Conservation (phyloP, 2,329 filamentous ascomycete genomes). For the Colletotrichum viniferum region DNA sequence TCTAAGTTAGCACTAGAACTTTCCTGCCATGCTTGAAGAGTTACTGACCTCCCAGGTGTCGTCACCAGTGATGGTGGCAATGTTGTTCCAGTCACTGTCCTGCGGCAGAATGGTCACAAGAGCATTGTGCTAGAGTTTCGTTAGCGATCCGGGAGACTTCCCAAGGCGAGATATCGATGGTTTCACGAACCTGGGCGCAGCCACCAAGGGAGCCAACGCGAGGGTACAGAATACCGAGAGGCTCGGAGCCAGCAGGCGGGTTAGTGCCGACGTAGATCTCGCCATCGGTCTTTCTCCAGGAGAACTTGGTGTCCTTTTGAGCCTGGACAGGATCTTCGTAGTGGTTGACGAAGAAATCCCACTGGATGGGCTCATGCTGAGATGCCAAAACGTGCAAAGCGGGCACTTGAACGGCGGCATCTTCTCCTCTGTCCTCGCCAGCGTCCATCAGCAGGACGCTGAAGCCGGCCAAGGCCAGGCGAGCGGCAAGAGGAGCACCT, state of each 20-base stretch:
- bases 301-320: slow-evolving; percentile 55
- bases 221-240: slow-evolving; percentile 50
- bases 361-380: slow-evolving; percentile 30
- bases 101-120: slow-evolving; percentile 63
- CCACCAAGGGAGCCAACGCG: slow-evolving; percentile 50
- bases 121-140: slow-evolving; percentile 56
- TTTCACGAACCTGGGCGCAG: slow-evolving; percentile 38
- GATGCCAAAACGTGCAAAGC: slow-evolving; percentile 18
- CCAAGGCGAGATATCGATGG: background rate
- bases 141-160: background rate
- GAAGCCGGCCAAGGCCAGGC: slow-evolving; percentile 63
- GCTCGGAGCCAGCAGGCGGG: slow-evolving; percentile 42
- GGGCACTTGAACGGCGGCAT: slow-evolving; percentile 26
- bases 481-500: slow-evolving; percentile 61
- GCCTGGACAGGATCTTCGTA: slow-evolving; percentile 53
- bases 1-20: background rate
- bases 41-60: slow-evolving; percentile 48
- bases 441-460: slow-evolving; percentile 66
- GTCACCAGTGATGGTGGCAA: slow-evolving; percentile 64
- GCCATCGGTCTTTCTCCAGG: slow-evolving; percentile 39
- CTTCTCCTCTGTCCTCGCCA: slow-evolving; percentile 58
- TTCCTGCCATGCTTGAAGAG: fast-evolving
- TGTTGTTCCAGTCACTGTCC: slow-evolving; percentile 62
- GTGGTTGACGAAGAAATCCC: slow-evolving; percentile 68
- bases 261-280: slow-evolving; percentile 29